These are phyloP conservation scores for Pneumocystis jirovecii DNA, from an alignment of 1,139 yeast genomes.

Conservation along the genomic window DNA sequence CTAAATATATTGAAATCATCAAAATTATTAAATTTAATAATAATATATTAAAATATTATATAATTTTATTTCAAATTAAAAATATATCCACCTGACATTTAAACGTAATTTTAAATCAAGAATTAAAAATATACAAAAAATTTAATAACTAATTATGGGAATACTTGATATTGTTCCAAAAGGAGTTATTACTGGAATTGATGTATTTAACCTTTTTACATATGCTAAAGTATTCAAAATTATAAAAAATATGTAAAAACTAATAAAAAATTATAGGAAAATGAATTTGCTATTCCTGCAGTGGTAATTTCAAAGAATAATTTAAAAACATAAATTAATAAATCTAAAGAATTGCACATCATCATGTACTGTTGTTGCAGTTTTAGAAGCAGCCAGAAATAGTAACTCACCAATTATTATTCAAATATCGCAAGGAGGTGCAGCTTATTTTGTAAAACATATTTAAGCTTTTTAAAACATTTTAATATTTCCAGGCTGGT, in stretches of 20 bases:
- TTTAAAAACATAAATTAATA: neutral
- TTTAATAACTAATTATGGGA: neutral
- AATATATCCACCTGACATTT: neutral
- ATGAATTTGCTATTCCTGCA: constrained; percentile 96
- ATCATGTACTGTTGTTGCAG: constrained; percentile 91
- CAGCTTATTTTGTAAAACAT: constrained; percentile 75
- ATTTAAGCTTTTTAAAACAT: constrained; percentile 40
- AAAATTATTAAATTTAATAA: no score
- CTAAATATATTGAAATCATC: neutral
- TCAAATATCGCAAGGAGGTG: constrained; percentile 98
- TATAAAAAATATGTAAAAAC: neutral
- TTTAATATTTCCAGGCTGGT: constrained; percentile 4
- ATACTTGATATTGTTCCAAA: constrained; percentile 24
- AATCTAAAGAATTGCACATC: constrained; percentile 61
- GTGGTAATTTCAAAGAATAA: constrained; percentile 27
- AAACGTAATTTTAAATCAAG: neutral
- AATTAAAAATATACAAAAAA: neutral
- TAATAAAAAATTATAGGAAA: constrained; percentile 30
- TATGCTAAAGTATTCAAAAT: constrained; percentile 42
- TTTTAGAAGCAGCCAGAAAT: constrained; percentile 98
- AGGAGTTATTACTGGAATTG: constrained; percentile 99
- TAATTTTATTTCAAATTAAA: neutral
- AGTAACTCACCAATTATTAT: constrained; percentile 85
- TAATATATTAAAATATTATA: neutral
- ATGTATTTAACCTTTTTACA: constrained; percentile 73